Evolutionary conservation across 2,329 filamentous ascomycete species (phyloP).

Genomic region (Pseudogymnoascus sp.): DNA sequence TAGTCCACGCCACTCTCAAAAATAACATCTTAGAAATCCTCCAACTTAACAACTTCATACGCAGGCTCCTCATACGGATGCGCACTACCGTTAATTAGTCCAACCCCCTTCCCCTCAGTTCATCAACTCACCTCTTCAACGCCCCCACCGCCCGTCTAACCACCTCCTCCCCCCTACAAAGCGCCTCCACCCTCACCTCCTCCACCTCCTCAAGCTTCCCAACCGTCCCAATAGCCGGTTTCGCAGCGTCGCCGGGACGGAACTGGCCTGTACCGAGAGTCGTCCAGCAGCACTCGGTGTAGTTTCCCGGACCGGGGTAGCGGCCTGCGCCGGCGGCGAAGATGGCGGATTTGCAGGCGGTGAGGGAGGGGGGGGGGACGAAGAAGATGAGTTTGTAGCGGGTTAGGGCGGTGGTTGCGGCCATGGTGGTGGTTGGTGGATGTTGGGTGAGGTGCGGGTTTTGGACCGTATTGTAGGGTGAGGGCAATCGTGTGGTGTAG

Average conservation of each 20-base stretch:
- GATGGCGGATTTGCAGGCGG: slow-evolving; percentile 47
- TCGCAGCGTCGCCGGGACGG: slow-evolving; percentile 52
- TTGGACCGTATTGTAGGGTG: neutral
- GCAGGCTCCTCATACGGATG: slow-evolving; percentile 48
- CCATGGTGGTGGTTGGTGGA: neutral
- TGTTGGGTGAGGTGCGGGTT: neutral
- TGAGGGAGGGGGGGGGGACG: slow-evolving; percentile 38
- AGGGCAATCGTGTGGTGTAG: neutral
- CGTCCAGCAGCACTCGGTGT: slow-evolving; percentile 49
- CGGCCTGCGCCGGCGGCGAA: slow-evolving; percentile 52
- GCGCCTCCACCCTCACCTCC: slow-evolving; percentile 56
- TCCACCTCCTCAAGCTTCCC: slow-evolving; percentile 51
- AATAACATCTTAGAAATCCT: slow-evolving; percentile 36
- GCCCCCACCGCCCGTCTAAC: slow-evolving; percentile 51
- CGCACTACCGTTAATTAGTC: slow-evolving; percentile 24
- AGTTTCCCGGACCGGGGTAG: slow-evolving; percentile 42
- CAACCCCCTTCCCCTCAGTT: slow-evolving; percentile 24
- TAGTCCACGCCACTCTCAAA: too few species aligned
- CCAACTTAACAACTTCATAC: slow-evolving; percentile 42
- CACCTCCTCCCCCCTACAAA: slow-evolving; percentile 53
- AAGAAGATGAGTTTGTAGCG: slow-evolving; percentile 43
- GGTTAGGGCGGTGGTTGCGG: neutral
- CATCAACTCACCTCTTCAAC: slow-evolving; percentile 51
- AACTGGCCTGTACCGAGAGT: slow-evolving; percentile 57
- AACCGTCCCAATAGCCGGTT: slow-evolving; percentile 53